Evolutionary conservation across 2,329 filamentous ascomycete species (phyloP), one percentile per base, ranked within the genome.

Genomic region (Ophiobolus disseminans): DNA sequence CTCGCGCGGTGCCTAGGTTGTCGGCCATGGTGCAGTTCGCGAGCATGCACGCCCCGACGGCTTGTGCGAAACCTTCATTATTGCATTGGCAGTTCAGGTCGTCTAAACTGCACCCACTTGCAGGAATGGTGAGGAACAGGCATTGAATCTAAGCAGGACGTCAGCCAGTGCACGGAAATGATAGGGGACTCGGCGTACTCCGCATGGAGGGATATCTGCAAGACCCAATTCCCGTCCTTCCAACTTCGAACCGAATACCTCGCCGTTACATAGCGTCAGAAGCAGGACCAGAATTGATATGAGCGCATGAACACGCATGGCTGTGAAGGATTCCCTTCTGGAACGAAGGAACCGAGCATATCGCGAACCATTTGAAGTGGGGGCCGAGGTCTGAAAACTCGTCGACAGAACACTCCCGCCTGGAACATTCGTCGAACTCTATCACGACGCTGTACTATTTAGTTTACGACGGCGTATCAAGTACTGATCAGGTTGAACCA

Each of bases 1-100:
- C 60, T 17, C 52, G 46, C 1, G 53, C 51, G 10, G 59, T 55
- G 3, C 46, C 56, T 46, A 36, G 35, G 2, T 53, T 49, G 19
- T 65, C 63, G 22, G 51, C 54, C 62, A 67, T 63, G 4, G 62
- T 67, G 25, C 63, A 65, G n/a, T 65, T 65, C 4, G 46, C 50
- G 19, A 65, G 59, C 51, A 67, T 45, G 40, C 63, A 67, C 17
- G 49, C 53, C 22, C 57, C 45, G n/a, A 60, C 17, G 0, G n/a
- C 30, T 13, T 51, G 42, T 17, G 44, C 35, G 13, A 65, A 48
- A 1, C 44, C 16, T 6, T 40, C 23, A 40, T 48, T 59, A 0
- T 36, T 20, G 42, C 63, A 66, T 7, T 58, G 32, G 23, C 63
- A 66, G 2, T 48, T 31, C 7, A 42, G 17, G 39, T 66, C 61